Base-by-base conservation (phyloP, 495 filamentous ascomycete genomes). In the Extremus antarcticus region DNA sequence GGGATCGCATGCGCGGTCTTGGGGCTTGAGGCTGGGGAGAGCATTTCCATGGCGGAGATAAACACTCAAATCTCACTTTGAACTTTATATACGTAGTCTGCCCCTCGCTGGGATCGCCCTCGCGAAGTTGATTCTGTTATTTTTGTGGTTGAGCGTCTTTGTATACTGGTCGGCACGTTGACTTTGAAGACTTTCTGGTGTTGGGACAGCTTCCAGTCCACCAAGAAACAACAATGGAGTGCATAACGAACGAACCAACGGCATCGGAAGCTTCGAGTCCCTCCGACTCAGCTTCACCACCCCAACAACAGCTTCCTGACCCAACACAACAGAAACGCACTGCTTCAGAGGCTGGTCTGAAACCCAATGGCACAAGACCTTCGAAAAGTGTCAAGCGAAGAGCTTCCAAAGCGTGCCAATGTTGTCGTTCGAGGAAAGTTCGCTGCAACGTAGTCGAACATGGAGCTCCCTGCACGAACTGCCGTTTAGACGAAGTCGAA, bases 371-470 rank as follows among this genome's bases (percentile, higher is more conserved):
- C 39, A 63, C 69, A 50, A 74, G 82, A 29, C 77, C 81, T 16
- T 47, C 49, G 38, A 65, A 69, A 38, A 65, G 68, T 50, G 82
- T 86, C 22, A 95, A 95, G 68, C 74, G 90, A 51, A 78, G 90
- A 59, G 90, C 90, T 2, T 86, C 89, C 7, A 85, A 90, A 52
- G 90, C 90, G 21, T 95, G 90, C 65, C 85, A 87, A 60, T 87
- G 84, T 60, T 95, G 90, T 65, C 77, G 90, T 51, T 79, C 85
- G 22, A 81, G 90, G 61, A 95, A 95, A 68, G 90, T 95, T n/a
- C 77, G 90, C 47, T 95, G 90, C 72, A 88, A 95, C 73, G 90
- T 94, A 56, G 87, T 90, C 43, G 87, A 94, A 61, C 84, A 83
- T 70, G 85, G 86, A 32, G 81, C 84, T 24, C 90, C 90, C 3